Conservation (phyloP, 1,139 yeast species). For the Debaryomyces singareniensis region DNA sequence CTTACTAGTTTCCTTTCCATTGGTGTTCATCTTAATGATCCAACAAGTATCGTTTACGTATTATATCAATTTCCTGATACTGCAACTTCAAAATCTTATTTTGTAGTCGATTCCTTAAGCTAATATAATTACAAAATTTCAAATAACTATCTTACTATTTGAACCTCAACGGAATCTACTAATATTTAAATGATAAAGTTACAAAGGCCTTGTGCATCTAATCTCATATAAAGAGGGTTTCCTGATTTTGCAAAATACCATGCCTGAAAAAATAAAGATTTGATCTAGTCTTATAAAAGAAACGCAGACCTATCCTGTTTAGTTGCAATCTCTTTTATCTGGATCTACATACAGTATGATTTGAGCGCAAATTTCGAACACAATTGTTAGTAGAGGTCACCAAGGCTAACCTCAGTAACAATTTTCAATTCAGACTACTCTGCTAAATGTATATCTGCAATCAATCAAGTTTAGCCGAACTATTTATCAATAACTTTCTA, state of each 20-base stretch:
- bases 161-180: not conserved
- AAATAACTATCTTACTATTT: not conserved
- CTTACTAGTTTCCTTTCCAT: not conserved
- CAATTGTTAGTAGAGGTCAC: too few relatives aligned
- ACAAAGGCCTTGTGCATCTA: constrained; percentile 3
- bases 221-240: constrained; percentile 5
- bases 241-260: constrained; percentile 3
- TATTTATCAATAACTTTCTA: too few relatives aligned
- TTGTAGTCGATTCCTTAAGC: not conserved
- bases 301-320: constrained; percentile 1
- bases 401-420: too few relatives aligned
- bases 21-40: not conserved
- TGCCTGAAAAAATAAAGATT: constrained; percentile 1
- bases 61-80: too few relatives aligned
- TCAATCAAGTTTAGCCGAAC: too few relatives aligned
- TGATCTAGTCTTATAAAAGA: constrained; percentile 3
- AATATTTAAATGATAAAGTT: constrained; percentile 2
- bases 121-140: too few relatives aligned
- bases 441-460: too few relatives aligned
- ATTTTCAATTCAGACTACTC: too few relatives aligned
- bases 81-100: not conserved
- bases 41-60: too few relatives aligned
- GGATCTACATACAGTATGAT: constrained; percentile 3
- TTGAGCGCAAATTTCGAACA: not conserved
- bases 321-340: constrained; percentile 5